These are phyloP conservation scores for Mortierella sp. DNA, from an alignment of 371 early-diverging fungal species.

Conservation along the genomic window DNA sequence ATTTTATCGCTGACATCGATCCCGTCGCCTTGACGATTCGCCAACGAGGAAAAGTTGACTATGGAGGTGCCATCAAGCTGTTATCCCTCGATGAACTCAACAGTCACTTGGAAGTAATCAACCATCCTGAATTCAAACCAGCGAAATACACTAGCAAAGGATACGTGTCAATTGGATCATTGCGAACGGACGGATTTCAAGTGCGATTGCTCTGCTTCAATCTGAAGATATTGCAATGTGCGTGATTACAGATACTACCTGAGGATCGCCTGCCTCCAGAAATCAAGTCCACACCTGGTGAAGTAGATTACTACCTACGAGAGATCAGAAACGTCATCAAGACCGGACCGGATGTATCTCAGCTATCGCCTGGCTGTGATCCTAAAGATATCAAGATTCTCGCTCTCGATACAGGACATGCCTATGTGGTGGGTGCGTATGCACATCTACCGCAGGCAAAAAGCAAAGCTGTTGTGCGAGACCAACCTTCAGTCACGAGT, in stretches of 20 bases:
- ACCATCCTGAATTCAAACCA: conserved; percentile 1
- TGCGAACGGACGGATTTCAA: conserved; percentile 8
- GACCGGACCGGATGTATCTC: conserved; percentile 3
- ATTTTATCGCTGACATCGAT: conserved; percentile 7
- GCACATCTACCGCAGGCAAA: neutral
- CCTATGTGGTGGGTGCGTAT: conserved; percentile 8
- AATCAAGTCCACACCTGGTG: conserved; percentile 4
- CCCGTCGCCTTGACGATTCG: conserved; percentile 5
- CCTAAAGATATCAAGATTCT: conserved; percentile 6
- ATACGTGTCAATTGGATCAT: conserved; percentile 10
- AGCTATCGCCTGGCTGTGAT: neutral
- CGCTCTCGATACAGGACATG: conserved; percentile 10
- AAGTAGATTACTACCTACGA: conserved; percentile 2
- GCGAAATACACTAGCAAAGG: neutral
- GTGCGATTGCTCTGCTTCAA: conserved; percentile 13
- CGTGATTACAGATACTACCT: conserved; percentile 9
- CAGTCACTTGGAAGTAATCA: conserved; percentile 3
- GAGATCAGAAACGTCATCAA: conserved; percentile 2
- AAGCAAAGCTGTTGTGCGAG: neutral
- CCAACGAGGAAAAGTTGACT: conserved; percentile 16
- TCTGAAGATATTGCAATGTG: conserved; percentile 12
- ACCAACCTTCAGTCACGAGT: no score
- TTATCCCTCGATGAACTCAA: conserved; percentile 6
- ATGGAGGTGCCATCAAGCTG: neutral
- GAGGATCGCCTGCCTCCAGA: conserved; percentile 10